These are phyloP conservation scores for Vanderwaltozyma tropicalis DNA, from an alignment of 805 yeast genomes.

Conservation along the genomic window DNA sequence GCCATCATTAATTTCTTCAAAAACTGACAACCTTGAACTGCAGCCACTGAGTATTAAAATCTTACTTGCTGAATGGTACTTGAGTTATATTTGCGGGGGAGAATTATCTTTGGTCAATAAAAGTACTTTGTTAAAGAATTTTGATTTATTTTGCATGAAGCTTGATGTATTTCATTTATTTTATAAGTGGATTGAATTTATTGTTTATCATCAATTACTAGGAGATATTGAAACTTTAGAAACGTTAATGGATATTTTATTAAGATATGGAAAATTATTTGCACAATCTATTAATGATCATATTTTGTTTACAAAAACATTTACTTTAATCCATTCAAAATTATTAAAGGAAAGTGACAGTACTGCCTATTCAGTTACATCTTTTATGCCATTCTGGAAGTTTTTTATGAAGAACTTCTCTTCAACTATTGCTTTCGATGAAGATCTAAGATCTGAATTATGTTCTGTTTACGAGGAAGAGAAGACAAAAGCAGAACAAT, in stretches of 20 bases:
- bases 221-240: conserved; percentile 22
- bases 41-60: conserved; percentile 36
- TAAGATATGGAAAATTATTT: conserved; percentile 24
- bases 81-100: conserved; percentile 32
- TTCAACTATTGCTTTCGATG: conserved; percentile 21
- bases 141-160: conserved; percentile 15
- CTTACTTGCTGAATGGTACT: conserved; percentile 39
- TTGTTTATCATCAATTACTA: conserved; percentile 24
- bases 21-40: conserved; percentile 10
- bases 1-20: conserved; percentile 13
- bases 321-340: conserved; percentile 20
- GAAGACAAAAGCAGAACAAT: conserved; percentile 14
- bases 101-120: conserved; percentile 16
- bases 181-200: conserved; percentile 28
- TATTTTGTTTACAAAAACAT: conserved; percentile 25
- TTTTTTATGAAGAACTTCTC: conserved; percentile 25
- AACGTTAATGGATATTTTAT: conserved; percentile 21
- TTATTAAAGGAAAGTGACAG: conserved; percentile 16
- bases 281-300: conserved; percentile 31
- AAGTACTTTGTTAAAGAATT: conserved; percentile 12
- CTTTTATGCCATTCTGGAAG: conserved; percentile 27
- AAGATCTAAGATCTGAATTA: conserved; percentile 19
- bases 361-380: conserved; percentile 14
- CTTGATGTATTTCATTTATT: conserved; percentile 24
- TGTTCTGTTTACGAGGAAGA: conserved; percentile 23